Base-by-base conservation (phyloP, 371 early-diverging fungal species). In the Blastocladiella emersonii region DNA sequence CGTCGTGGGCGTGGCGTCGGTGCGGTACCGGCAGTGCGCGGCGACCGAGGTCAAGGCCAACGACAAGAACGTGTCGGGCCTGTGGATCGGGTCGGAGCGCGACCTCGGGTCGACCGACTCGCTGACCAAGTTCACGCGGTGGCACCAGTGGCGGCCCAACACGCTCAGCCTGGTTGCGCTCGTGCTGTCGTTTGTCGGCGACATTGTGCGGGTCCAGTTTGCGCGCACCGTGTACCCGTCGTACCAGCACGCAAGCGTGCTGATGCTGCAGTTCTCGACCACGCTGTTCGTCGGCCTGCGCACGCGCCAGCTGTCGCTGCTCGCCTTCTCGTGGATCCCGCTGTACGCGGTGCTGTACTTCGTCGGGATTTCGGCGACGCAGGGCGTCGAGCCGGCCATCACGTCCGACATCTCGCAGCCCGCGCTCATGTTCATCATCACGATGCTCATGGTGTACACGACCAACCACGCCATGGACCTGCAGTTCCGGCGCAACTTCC, bases 401-500 rank as follows among this genome's bases (percentile, higher is more conserved):
- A 25, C n/a, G 25, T 8, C 37, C 37, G 37, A n/a, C 8, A 4
- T 41, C 30, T 4, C 4, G 17, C 56, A 56, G 23, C 17, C 56
- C 10, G 17, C 19, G 21, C 37, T 64, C 10, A 8, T 64, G 25
- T 15, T 25, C 21, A n/a, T 41, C 15, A 19, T 66, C 35, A 6
- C 56, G 41, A 1, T 23, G 12, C 13, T 35, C 34, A 23, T 43
- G 25, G 23, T 44, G 12, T 1, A 23, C 27, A 25, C 56, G 12
- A 53, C 62, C 57, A 53, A 65, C 51, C n/a, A 62, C 25, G 30
- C 34, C 17, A 68, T 49, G 41, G 72, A 71, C 48, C 19, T 44
- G 12, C 56, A 64, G 34, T 34, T 62, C 34, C 71, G 70, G 23
- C 57, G 67, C 56, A 71, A 67, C 48, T 71, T 67, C 59, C 70